Percentiles rank a stretch among this genome's conserved stretches.
These are phyloP conservation scores for Leonotis leonurus DNA, from an alignment of 257 asterid genomes.

Conservation along the genomic window DNA sequence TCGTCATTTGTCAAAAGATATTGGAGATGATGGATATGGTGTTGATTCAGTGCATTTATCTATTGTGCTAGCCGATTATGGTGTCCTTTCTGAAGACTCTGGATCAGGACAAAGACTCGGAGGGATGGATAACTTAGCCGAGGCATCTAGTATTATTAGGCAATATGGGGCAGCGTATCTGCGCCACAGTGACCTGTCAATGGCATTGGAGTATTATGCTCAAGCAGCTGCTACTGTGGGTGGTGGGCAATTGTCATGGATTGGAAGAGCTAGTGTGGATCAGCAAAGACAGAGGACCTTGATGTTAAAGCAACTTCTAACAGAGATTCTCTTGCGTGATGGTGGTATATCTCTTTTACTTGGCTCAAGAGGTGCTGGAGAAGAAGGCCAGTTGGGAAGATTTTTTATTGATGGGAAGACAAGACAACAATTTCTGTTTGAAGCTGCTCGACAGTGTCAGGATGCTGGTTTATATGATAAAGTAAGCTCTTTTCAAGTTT, in stretches of 20 bases:
- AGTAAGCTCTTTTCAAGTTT: slow-evolving; percentile 31
- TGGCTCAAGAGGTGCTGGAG: slow-evolving; percentile 87
- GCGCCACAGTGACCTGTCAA: slow-evolving; percentile 61
- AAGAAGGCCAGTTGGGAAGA: slow-evolving; percentile 82
- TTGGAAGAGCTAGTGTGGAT: slow-evolving; percentile 70
- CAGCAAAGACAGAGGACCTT: slow-evolving; percentile 78
- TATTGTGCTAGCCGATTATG: slow-evolving; percentile 72
- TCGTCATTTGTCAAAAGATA: slow-evolving; percentile 75
- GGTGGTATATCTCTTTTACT: slow-evolving; percentile 74
- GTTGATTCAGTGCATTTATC: slow-evolving; percentile 78
- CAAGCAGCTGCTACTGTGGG: slow-evolving; percentile 97
- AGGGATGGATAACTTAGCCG: slow-evolving; percentile 85
- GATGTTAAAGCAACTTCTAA: slow-evolving; percentile 83
- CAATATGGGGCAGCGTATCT: slow-evolving; percentile 80
- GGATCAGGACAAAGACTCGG: slow-evolving; percentile 57
- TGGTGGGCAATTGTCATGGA: slow-evolving; percentile 91
- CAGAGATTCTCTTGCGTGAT: slow-evolving; percentile 68
- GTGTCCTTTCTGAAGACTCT: slow-evolving; percentile 66
- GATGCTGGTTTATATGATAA: slow-evolving; percentile 82
- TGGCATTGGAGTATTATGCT: slow-evolving; percentile 86
- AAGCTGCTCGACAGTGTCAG: slow-evolving; percentile 81
- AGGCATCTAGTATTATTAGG: slow-evolving; percentile 77
- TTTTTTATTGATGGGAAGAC: slow-evolving; percentile 62
- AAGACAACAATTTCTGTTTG: slow-evolving; percentile 70
- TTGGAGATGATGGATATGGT: slow-evolving; percentile 69